These are phyloP conservation scores for Elongisporangium undulatum DNA, from an alignment of 352 stramenopile genomes.

Conservation along the genomic window DNA sequence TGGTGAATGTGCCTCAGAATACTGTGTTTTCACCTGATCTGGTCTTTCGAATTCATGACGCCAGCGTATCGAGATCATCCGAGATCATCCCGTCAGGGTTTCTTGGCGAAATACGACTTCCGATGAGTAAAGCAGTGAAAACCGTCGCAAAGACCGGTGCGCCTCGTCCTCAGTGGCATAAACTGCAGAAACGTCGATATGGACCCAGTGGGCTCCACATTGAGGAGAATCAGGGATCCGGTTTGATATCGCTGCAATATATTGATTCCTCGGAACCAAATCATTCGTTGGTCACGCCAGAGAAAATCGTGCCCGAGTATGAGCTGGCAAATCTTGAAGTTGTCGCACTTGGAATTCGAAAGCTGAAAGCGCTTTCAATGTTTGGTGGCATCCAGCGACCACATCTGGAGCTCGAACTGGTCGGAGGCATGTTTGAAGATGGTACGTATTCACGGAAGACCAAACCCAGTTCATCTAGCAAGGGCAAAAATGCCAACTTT, in stretches of 20 bases:
- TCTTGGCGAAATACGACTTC: slow-evolving; percentile 43
- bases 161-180: slow-evolving; percentile 48
- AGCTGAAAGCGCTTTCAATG: slow-evolving; percentile 50
- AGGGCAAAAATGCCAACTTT: slow-evolving; percentile 75
- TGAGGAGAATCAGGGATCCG: slow-evolving; percentile 37
- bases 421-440: slow-evolving; percentile 44
- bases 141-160: slow-evolving; percentile 35
- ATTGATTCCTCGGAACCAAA: slow-evolving; percentile 40
- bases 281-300: slow-evolving; percentile 16
- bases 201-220: slow-evolving; percentile 14
- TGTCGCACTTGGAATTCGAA: slow-evolving; percentile 57
- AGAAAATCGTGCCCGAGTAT: slow-evolving; percentile 41
- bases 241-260: slow-evolving; percentile 61
- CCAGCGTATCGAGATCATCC: slow-evolving; percentile 23
- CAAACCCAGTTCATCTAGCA: slow-evolving; percentile 26
- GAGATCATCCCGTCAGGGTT: slow-evolving; percentile 7
- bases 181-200: slow-evolving; percentile 17
- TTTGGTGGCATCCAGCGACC: slow-evolving; percentile 48
- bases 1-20: slow-evolving; percentile 42
- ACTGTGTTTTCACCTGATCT: slow-evolving; percentile 61
- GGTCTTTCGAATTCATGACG: slow-evolving; percentile 66
- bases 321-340: slow-evolving; percentile 59
- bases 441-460: slow-evolving; percentile 36
- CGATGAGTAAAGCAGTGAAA: slow-evolving; percentile 38
- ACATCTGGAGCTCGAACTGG: slow-evolving; percentile 66